A percentile compares a stretch with the other conserved stretches of the same genome.
Evolutionary conservation across 2,329 filamentous ascomycete genomes (phyloP).

Genomic region (Aspergillus phoenicis): DNA sequence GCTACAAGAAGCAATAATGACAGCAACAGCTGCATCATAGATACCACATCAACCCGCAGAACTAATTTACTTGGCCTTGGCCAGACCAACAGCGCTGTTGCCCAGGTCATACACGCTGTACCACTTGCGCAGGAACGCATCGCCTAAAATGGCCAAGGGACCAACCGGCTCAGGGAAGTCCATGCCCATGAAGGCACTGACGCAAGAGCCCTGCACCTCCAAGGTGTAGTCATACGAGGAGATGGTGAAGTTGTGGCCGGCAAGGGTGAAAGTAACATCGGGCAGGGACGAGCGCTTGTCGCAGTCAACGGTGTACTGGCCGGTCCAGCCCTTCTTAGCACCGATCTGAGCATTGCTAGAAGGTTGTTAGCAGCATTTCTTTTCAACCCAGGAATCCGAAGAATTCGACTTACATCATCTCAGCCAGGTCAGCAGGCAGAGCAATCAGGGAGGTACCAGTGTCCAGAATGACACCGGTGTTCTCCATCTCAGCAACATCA

Average conservation of each 20-base stretch:
- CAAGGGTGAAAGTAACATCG: slow-evolving; percentile 87
- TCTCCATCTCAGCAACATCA: slow-evolving; percentile 82
- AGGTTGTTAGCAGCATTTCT: slow-evolving; percentile 15
- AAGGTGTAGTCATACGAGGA: slow-evolving; percentile 89
- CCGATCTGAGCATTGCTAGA: slow-evolving; percentile 86
- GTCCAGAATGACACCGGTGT: slow-evolving; percentile 95
- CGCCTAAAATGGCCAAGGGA: slow-evolving; percentile 87
- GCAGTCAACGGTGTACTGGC: slow-evolving; percentile 95
- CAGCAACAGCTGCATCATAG: slow-evolving; percentile 9
- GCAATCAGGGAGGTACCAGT: slow-evolving; percentile 98
- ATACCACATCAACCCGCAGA: slow-evolving; percentile 10
- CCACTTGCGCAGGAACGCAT: slow-evolving; percentile 58
- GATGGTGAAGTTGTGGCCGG: slow-evolving; percentile 92
- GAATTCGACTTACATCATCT: slow-evolving; percentile 68
- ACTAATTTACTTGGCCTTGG: slow-evolving; percentile 69
- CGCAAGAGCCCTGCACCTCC: slow-evolving; percentile 91
- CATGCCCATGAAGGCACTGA: slow-evolving; percentile 97
- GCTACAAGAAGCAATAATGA: slow-evolving; percentile 2
- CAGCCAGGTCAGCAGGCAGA: slow-evolving; percentile 84
- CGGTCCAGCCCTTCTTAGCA: slow-evolving; percentile 96
- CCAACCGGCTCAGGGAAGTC: slow-evolving; percentile 83
- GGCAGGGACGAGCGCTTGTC: slow-evolving; percentile 78
- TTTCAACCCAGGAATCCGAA: neutral
- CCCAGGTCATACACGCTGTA: slow-evolving; percentile 97
- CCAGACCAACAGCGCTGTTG: slow-evolving; percentile 84